phyloP scores from a whole-genome alignment of 108 stramenopile genomes.

The Aurantiochytrium sp. region DNA sequence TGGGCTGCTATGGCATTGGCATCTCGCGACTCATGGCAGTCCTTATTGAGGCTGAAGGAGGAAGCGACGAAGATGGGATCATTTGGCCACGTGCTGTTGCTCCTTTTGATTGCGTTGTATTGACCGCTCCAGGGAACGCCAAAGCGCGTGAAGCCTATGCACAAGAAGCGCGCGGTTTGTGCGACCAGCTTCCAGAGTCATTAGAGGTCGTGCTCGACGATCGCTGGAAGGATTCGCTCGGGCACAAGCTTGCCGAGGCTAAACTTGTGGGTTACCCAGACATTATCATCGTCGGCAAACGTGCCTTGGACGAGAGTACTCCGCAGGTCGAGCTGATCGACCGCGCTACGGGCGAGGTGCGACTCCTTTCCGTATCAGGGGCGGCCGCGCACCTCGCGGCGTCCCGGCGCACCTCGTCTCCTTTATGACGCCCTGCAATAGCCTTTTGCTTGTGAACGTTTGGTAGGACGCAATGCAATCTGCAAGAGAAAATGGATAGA shows the following conservation, averaged over 20 bases:
- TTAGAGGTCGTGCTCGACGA: neutral
- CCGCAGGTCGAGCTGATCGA: neutral
- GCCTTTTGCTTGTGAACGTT: no score
- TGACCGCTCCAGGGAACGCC: neutral
- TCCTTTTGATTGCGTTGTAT: neutral
- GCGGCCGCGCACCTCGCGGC: neutral
- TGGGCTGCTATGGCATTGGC: slow-evolving; percentile 3
- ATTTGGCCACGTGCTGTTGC: neutral
- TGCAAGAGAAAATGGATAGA: no score
- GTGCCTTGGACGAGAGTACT: neutral
- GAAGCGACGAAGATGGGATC: neutral
- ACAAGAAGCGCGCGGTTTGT: neutral
- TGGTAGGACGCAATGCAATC: no score
- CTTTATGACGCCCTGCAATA: no score
- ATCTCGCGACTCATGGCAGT: neutral
- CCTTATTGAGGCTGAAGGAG: neutral
- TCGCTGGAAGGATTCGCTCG: neutral
- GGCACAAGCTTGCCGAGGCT: neutral
- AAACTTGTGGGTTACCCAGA: neutral
- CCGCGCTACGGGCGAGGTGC: neutral
- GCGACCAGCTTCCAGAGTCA: neutral
- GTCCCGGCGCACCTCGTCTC: no score
- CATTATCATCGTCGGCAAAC: slow-evolving; percentile 15
- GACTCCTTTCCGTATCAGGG: neutral
- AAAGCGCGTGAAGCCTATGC: neutral